Conservation (phyloP, 139 green algal species). For the Dunaliella sp. region DNA sequence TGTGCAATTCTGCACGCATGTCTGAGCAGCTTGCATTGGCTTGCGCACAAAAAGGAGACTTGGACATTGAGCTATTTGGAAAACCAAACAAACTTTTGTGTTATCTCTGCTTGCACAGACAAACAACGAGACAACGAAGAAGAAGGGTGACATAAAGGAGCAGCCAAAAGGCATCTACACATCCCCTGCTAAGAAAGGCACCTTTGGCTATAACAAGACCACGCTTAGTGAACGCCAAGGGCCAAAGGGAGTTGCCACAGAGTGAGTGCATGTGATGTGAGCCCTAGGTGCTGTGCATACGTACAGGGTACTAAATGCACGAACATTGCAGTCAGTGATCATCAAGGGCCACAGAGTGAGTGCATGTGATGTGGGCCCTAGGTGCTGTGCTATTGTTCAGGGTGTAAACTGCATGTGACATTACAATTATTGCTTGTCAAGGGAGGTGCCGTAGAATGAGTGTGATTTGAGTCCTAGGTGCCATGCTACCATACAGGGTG, state of each 20-base stretch:
- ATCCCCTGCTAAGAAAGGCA: conserved; percentile 59
- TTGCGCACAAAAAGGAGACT: neutral
- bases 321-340: too few species aligned
- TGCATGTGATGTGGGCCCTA: too few species aligned
- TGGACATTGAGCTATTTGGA: neutral
- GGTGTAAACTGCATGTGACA: too few species aligned
- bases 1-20: neutral
- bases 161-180: conserved; percentile 61
- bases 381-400: too few species aligned
- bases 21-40: neutral
- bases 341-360: conserved; percentile 28
- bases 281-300: too few species aligned
- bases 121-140: conserved; percentile 30
- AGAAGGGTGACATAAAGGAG: conserved; percentile 39
- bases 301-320: too few species aligned
- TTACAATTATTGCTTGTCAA: conserved; percentile 35
- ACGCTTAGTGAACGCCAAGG: conserved; percentile 40
- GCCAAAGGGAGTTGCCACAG: conserved; percentile 25
- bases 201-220: conserved; percentile 48
- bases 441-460: conserved; percentile 31
- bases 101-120: conserved; percentile 11
- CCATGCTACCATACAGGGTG: too few species aligned
- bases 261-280: conserved; percentile 29
- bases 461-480: too few species aligned
- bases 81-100: neutral